Base-by-base conservation (phyloP, 306 rosid genomes). In the Styphnolobium japonicum region DNA sequence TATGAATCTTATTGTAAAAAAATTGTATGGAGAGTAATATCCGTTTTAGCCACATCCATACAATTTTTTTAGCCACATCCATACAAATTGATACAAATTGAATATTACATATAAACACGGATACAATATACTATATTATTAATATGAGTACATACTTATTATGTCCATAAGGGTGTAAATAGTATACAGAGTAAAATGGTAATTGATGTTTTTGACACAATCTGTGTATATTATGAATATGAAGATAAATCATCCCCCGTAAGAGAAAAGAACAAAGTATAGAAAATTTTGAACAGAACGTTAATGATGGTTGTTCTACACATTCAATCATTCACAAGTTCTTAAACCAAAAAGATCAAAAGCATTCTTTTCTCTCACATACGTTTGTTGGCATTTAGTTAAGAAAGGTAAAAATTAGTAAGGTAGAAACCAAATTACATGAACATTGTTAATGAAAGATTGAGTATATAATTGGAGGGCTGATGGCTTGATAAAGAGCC, bases 261-360 rank as follows among this genome's bases (percentile, higher is more conserved):
- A 57, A 16, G 61, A 69, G 73, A 68, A 75, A 75, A 45, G 33
- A 56, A 40, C 10, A 49, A 10, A 6, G 39, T 29, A 56, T 49
- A 34, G 16, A 51, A 25, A 48, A 1, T 12, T 10, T 37, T 29
- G 39, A 60, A n/a, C 76, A 16, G 7, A 57, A 55, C 45, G 7
- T 9, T 23, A 62, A 56, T 68, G 51, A 78, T 82, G 70, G 60
- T 70, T 52, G 78, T 36, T 78, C 42, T 67, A 48, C 52, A 25
- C 69, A 43, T 70, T 75, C 73, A 74, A 78, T 82, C 77, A 82
- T 78, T 74, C 46, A 31, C 78, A 67, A 33, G 33, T 16, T 73
- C 39, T 67, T 10, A 61, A 63, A 68, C 71, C 67, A 67, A 52
- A 81, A 81, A 39, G 74, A 40, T 73, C 4, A 52, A 43, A 73